Conservation (phyloP, 441 rosid genomes). For the Syzygium malaccense region DNA sequence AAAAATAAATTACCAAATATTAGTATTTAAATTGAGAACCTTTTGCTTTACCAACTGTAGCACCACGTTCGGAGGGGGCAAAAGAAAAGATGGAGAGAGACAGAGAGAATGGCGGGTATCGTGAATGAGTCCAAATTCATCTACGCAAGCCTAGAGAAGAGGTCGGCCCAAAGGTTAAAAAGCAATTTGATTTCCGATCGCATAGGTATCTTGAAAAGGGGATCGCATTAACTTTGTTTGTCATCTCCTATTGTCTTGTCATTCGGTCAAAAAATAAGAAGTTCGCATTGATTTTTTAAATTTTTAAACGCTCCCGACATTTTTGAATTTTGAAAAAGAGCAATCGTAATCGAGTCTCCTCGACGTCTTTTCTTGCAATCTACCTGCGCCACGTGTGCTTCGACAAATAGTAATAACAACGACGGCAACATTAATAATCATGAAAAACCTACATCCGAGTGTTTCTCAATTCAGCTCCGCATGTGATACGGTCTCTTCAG, state of each 20-base stretch:
- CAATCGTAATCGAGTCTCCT: neutral
- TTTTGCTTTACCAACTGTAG: neutral
- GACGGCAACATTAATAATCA: neutral
- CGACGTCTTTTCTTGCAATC: neutral
- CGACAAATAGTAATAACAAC: neutral
- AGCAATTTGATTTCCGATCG: neutral
- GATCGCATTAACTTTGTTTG: neutral
- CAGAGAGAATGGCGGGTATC: neutral
- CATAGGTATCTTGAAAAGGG: neutral
- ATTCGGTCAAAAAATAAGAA: neutral
- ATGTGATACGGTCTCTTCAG: accelerated
- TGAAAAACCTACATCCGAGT: neutral
- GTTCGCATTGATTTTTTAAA: neutral
- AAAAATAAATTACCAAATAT: neutral
- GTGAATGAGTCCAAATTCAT: neutral
- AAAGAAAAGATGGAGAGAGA: neutral
- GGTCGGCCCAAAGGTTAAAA: neutral
- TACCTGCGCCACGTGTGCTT: neutral
- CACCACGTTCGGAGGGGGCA: neutral
- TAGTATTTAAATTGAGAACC: neutral
- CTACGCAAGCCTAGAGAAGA: neutral
- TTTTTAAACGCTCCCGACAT: neutral
- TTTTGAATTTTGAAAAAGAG: neutral
- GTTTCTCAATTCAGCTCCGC: neutral
- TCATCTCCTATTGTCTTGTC: neutral